Evolutionary conservation across 192 early-diverging fungal species (phyloP).

Genomic region (Haplosporangium gracile): DNA sequence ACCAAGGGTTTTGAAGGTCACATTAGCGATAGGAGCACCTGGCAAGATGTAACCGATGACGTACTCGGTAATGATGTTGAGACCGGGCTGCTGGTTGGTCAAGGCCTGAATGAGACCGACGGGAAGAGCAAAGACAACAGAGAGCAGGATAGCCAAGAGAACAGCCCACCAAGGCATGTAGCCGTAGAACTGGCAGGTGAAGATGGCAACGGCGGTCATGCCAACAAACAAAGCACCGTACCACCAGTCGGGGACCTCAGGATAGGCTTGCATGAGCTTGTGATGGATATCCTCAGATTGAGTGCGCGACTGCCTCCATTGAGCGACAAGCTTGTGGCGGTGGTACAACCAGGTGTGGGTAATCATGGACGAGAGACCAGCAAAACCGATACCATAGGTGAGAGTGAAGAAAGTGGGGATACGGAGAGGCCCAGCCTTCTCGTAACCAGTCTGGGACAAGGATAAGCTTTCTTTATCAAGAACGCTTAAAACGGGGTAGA

Average conservation of each 20-base stretch:
- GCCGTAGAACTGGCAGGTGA: conserved; percentile 24
- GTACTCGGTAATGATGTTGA: conserved; percentile 72
- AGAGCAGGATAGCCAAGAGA: conserved; percentile 52
- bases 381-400: conserved; percentile 63
- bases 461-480: conserved; percentile 44
- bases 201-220: conserved; percentile 47
- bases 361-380: conserved; percentile 64
- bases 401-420: conserved; percentile 61
- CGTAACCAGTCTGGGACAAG: conserved; percentile 44
- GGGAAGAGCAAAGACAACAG: conserved; percentile 58
- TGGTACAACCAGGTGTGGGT: conserved; percentile 72
- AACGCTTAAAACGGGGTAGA: conserved; percentile 36
- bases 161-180: conserved; percentile 63
- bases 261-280: conserved; percentile 73
- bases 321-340: conserved; percentile 63
- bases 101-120: conserved; percentile 68
- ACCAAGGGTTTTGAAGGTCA: conserved; percentile 69
- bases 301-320: conserved; percentile 45
- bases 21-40: conserved; percentile 59
- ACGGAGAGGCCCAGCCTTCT: conserved; percentile 57
- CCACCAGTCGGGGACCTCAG: conserved; percentile 66
- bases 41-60: conserved; percentile 65
- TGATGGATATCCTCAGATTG: conserved; percentile 65
- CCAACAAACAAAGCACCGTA: conserved; percentile 55
- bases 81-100: conserved; percentile 58